These are phyloP conservation scores for Emergomyces africanus DNA, from an alignment of 2,329 filamentous ascomycete genomes.

Conservation along the genomic window DNA sequence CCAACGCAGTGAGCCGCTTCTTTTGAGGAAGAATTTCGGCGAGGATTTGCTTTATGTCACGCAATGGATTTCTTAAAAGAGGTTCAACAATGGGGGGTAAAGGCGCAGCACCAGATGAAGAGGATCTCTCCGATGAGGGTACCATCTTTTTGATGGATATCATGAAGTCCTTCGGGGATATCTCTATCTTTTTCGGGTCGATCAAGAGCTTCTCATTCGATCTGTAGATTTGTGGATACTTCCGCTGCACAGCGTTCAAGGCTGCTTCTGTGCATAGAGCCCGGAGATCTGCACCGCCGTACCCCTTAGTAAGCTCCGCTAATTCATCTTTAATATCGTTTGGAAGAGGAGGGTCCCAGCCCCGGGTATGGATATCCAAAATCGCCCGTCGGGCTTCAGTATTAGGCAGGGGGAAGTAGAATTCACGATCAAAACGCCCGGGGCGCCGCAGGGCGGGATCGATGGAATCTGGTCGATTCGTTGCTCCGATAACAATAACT, in stretches of 20 bases:
- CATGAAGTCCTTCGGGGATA: slow-evolving; percentile 94
- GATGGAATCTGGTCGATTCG: slow-evolving; percentile 97
- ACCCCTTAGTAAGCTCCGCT: slow-evolving; percentile 80
- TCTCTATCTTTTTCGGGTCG: slow-evolving; percentile 67
- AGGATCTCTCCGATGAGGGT: slow-evolving; percentile 83
- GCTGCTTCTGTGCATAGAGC: slow-evolving; percentile 93
- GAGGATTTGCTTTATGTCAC: slow-evolving; percentile 53
- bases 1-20: slow-evolving; percentile 76
- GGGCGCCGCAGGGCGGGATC: slow-evolving; percentile 95
- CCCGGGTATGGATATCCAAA: slow-evolving; percentile 86
- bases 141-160: slow-evolving; percentile 92
- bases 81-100: slow-evolving; percentile 71
- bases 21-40: slow-evolving; percentile 69
- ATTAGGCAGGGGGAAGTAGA: slow-evolving; percentile 91
- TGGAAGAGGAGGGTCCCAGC: slow-evolving; percentile 70
- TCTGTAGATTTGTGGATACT: slow-evolving; percentile 90
- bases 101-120: slow-evolving; percentile 69
- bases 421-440: slow-evolving; percentile 92
- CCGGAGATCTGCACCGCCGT: slow-evolving; percentile 87
- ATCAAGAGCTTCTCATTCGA: slow-evolving; percentile 84
- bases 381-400: slow-evolving; percentile 69
- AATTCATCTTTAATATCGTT: slow-evolving; percentile 69
- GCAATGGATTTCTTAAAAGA: slow-evolving; percentile 60
- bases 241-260: slow-evolving; percentile 87
- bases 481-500: slow-evolving; percentile 97